Conservation (phyloP, 2,329 filamentous ascomycete genomes). For the Fusarium mangiferae region DNA sequence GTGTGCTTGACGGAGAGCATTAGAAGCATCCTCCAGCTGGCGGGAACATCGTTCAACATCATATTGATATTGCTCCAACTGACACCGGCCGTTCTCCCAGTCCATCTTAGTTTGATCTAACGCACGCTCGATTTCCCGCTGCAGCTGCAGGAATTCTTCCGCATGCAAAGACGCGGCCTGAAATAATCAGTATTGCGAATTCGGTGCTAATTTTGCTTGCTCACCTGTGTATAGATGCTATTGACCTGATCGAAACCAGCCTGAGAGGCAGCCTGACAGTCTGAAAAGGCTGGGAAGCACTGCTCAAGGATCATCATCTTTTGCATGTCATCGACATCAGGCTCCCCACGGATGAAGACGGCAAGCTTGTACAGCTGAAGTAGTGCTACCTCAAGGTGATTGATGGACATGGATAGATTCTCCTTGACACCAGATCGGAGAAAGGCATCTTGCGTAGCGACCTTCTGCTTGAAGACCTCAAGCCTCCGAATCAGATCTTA, state of each 20-base stretch:
- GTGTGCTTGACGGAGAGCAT: background rate
- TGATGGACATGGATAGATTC: background rate
- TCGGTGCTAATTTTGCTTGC: rapidly evolving
- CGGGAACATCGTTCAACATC: background rate
- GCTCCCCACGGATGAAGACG: background rate
- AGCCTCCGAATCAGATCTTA: background rate
- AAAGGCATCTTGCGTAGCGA: background rate
- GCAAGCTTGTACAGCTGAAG: background rate
- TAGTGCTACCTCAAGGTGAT: background rate
- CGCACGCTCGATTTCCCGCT: background rate
- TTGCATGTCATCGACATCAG: background rate
- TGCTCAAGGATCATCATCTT: background rate
- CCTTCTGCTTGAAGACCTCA: background rate
- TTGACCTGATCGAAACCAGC: background rate
- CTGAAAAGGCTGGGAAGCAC: background rate
- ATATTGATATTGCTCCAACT: background rate
- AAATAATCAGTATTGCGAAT: background rate
- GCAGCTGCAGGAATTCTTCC: background rate
- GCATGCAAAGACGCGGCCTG: background rate
- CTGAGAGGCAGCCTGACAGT: background rate
- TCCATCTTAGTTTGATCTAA: background rate
- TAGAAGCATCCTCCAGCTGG: background rate
- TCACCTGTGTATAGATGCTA: background rate
- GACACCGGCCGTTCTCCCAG: background rate
- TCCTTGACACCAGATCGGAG: background rate